Base-by-base conservation (phyloP, 2,329 filamentous ascomycete species). In the Tolypocladium guangdongense region DNA sequence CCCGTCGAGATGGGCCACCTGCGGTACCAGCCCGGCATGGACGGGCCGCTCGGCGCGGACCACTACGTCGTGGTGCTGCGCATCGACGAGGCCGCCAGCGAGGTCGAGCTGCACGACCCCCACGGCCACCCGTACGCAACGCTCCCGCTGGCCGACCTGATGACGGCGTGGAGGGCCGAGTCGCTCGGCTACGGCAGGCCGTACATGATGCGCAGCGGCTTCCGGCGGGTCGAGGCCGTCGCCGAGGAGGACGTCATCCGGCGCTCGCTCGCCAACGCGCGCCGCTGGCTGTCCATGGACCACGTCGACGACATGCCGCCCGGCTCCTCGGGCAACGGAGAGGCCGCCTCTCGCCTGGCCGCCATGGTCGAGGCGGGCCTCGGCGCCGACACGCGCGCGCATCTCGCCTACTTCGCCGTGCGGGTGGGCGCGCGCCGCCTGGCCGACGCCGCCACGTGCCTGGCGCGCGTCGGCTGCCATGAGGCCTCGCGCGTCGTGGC, bases 1-100 rank as follows among this genome's bases (percentile, higher is more conserved):
- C 57, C 57, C 6, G 37, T 59, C 12, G 57, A 59, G 46, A 59
- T 59, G 57, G 57, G 57, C 27, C 52, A 54, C 24, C 46, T 59
- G 35, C 49, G 49, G 18, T 53, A 59, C 37, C 55, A 58, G 20
- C 57, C 56, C 7, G 56, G 39, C 18, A 53, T 48, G 16, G 54
- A 50, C 2, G 57, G 57, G 3, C 46, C 57, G 2, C 56, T 59
- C 14, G 56, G 57, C 18, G 57, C 57, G 11, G 57, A 59, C 30
- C 57, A 59, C 37, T 59, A 58, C 49, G 55, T 58, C 27, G 57
- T 59, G 18, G 52, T 57, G 18, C 46, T 55, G 27, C 11, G 32
- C 24, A 49, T 57, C 16, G 43, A 55, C 12, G 48, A 54, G 18
- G 51, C 55, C 24, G 33, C 50, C 8, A 37, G 22, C 14, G 41